Evolutionary conservation across 768 basidiomycete species (phyloP).

Genomic region (Trametes coccinea): DNA sequence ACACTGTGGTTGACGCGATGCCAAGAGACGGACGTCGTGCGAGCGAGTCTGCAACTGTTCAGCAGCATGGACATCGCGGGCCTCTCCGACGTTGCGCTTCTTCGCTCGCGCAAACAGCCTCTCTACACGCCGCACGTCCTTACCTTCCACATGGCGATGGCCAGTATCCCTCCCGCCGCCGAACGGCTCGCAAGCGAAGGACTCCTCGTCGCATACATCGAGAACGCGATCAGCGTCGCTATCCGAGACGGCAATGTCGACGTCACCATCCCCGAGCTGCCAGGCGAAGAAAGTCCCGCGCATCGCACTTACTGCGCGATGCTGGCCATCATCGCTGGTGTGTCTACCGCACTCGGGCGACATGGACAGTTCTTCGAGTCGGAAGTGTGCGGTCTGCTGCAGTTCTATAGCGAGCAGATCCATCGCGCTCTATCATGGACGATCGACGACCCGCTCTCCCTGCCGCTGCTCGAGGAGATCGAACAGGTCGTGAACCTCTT

Average conservation of each 20-base stretch:
- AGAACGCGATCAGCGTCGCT: constrained; percentile 74
- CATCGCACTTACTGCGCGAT: constrained; percentile 84
- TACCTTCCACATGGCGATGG: constrained; percentile 84
- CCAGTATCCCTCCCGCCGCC: constrained; percentile 72
- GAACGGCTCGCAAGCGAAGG: constrained; percentile 87
- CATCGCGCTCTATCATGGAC: constrained; percentile 79
- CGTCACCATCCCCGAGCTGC: constrained; percentile 64
- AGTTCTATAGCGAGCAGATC: constrained; percentile 82
- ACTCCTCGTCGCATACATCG: constrained; percentile 77
- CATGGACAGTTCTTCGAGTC: constrained; percentile 79
- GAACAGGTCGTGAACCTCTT: constrained; percentile 80
- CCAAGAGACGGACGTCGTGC: constrained; percentile 79
- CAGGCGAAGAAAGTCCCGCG: constrained; percentile 74
- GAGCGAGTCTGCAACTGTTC: constrained; percentile 72
- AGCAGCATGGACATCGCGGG: constrained; percentile 69
- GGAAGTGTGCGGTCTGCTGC: constrained; percentile 84
- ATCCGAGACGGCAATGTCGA: constrained; percentile 76
- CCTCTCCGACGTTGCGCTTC: constrained; percentile 61
- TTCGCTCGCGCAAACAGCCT: constrained; percentile 63
- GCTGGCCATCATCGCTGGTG: constrained; percentile 75
- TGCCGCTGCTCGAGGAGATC: constrained; percentile 79
- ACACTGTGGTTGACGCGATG: constrained; percentile 77
- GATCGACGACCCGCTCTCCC: constrained; percentile 72
- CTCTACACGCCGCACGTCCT: constrained; percentile 79
- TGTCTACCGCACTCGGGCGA: constrained; percentile 61